These are phyloP conservation scores for Trametes punicea DNA, from an alignment of 768 basidiomycete species.

Conservation along the genomic window DNA sequence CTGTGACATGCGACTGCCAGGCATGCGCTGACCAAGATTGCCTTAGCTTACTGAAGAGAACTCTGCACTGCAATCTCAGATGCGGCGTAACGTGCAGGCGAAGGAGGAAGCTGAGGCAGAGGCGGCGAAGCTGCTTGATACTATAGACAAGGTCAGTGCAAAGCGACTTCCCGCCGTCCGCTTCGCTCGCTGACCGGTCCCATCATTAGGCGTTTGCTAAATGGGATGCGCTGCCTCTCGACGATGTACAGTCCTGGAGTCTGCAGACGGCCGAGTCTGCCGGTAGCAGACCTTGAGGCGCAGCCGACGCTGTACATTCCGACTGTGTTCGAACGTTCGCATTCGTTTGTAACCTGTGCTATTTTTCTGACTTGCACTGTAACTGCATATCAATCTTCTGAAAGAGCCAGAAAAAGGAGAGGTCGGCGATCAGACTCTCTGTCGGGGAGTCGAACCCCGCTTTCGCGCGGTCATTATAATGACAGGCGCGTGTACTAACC, in stretches of 20 bases:
- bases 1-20: background rate
- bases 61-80: conserved; percentile 39
- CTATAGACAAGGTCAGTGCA: conserved; percentile 48
- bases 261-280: conserved; percentile 37
- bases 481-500: conserved; percentile 20
- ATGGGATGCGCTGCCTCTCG: conserved; percentile 56
- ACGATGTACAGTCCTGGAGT: conserved; percentile 52
- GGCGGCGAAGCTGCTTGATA: conserved; percentile 45
- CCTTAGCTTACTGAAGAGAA: conserved; percentile 60
- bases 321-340: background rate
- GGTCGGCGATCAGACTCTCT: too few relatives aligned
- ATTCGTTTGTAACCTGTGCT: background rate
- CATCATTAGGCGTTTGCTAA: conserved; percentile 25
- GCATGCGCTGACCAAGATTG: background rate
- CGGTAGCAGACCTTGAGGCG: conserved; percentile 10
- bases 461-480: conserved; percentile 28
- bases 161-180: background rate
- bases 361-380: background rate
- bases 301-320: background rate
- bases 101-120: conserved; percentile 46
- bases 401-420: background rate
- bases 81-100: conserved; percentile 46
- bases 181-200: background rate
- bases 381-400: background rate
- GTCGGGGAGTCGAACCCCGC: conserved; percentile 36